These are phyloP conservation scores for Fusarium duplospermum DNA, from an alignment of 2,329 filamentous ascomycete species.

Conservation along the genomic window DNA sequence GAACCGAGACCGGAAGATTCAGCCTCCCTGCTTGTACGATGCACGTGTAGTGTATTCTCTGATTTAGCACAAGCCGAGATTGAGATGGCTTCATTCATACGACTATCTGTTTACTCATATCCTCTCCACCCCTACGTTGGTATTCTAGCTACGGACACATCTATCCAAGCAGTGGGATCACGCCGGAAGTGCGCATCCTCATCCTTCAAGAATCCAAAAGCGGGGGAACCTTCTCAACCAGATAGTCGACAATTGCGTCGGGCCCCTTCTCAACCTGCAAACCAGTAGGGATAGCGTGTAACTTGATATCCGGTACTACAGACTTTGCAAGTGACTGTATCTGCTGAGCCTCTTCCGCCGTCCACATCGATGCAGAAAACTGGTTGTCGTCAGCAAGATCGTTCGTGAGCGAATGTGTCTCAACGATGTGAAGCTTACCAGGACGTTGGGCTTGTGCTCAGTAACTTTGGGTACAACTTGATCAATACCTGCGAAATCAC, in stretches of 20 bases:
- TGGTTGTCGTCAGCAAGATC: constrained; percentile 39
- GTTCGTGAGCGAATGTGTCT: neutral
- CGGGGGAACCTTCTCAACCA: constrained; percentile 56
- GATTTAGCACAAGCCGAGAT: too few relatives aligned
- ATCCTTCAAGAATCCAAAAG: neutral
- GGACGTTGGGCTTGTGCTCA: constrained; percentile 44
- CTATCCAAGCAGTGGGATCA: too few relatives aligned
- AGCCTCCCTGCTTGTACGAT: too few relatives aligned
- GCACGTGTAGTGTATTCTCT: too few relatives aligned
- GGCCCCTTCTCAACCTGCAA: constrained; percentile 65
- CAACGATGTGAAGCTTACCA: constrained; percentile 33
- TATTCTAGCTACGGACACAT: too few relatives aligned
- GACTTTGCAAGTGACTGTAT: constrained; percentile 58
- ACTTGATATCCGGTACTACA: constrained; percentile 60
- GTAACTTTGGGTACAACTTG: constrained; percentile 66
- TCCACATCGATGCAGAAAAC: constrained; percentile 71
- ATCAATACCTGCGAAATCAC: constrained; percentile 58
- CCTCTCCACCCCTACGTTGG: too few relatives aligned
- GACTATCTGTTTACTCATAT: too few relatives aligned
- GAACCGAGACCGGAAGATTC: too few relatives aligned
- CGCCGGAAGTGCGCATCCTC: neutral
- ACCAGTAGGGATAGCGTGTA: constrained; percentile 64
- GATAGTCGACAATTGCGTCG: constrained; percentile 65
- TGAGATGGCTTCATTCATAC: too few relatives aligned
- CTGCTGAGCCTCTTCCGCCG: constrained; percentile 57